These are phyloP conservation scores for Neofusicoccum umdonicola DNA, from an alignment of 2,329 filamentous ascomycete species.

Conservation along the genomic window DNA sequence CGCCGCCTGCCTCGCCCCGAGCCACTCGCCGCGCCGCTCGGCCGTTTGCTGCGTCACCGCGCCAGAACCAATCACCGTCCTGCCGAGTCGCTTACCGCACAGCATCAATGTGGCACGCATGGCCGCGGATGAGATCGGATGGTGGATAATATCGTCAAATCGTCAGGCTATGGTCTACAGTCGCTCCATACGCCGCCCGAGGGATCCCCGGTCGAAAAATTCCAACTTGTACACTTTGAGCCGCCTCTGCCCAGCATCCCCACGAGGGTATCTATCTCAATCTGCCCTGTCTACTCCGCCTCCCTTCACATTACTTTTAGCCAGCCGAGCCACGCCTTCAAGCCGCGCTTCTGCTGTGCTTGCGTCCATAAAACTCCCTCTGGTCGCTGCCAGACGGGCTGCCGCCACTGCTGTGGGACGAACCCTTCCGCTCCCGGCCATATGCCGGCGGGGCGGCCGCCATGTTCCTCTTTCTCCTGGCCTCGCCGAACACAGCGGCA, in stretches of 20 bases:
- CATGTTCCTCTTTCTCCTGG: conserved; percentile 17
- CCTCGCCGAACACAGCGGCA: conserved; percentile 30
- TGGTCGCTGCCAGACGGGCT: neutral
- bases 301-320: neutral
- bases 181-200: neutral
- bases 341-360: neutral
- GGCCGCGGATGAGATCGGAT: neutral
- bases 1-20: too few relatives aligned
- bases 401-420: conserved; percentile 6
- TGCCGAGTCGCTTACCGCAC: neutral
- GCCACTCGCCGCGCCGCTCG: neutral
- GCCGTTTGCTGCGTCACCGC: neutral
- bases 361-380: conserved; percentile 10
- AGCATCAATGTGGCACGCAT: neutral
- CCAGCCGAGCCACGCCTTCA: neutral
- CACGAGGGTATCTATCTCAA: conserved; percentile 1
- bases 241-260: neutral
- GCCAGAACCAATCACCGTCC: neutral
- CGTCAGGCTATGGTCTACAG: conserved; percentile 1
- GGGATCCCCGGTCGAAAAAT: neutral
- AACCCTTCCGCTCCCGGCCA: neutral
- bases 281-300: neutral
- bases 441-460: neutral
- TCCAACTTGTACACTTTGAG: neutral
- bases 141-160: neutral